Evolutionary conservation across 371 early-diverging fungal species (phyloP).

Genomic region (Saksenaea vasiformis): DNA sequence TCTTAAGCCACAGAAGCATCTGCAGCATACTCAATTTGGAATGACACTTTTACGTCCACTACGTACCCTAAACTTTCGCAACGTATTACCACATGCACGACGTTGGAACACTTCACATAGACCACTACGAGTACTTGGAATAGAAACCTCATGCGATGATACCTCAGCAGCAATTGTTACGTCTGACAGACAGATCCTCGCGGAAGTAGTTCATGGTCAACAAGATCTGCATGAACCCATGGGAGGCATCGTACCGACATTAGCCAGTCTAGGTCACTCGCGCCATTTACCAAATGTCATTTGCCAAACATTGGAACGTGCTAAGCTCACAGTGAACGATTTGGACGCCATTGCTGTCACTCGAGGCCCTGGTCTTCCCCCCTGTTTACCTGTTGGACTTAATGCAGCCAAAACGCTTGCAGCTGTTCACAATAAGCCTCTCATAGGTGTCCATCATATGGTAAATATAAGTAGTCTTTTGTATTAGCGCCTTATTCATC

Average conservation of each 20-base stretch:
- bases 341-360: slow-evolving; percentile 86
- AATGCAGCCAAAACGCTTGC: slow-evolving; percentile 83
- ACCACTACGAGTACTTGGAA: slow-evolving; percentile 60
- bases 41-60: background rate
- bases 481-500: background rate
- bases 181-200: slow-evolving; percentile 65
- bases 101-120: background rate
- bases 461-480: too few relatives aligned
- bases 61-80: background rate
- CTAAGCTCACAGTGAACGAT: slow-evolving; percentile 54
- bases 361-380: slow-evolving; percentile 81
- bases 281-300: slow-evolving; percentile 69
- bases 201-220: slow-evolving; percentile 70
- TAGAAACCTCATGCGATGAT: slow-evolving; percentile 88
- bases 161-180: slow-evolving; percentile 82
- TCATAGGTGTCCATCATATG: slow-evolving; percentile 89
- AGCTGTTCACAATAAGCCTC: slow-evolving; percentile 66
- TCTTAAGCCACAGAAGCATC: background rate
- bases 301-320: slow-evolving; percentile 60
- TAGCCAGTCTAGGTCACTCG: slow-evolving; percentile 75
- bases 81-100: background rate
- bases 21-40: background rate
- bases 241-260: slow-evolving; percentile 83
- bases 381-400: slow-evolving; percentile 75
- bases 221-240: slow-evolving; percentile 73